A percentile compares a stretch with the other conserved stretches of the same genome.
Evolutionary conservation across 441 rosid species (phyloP).

Genomic region (Isatis lusitanica): DNA sequence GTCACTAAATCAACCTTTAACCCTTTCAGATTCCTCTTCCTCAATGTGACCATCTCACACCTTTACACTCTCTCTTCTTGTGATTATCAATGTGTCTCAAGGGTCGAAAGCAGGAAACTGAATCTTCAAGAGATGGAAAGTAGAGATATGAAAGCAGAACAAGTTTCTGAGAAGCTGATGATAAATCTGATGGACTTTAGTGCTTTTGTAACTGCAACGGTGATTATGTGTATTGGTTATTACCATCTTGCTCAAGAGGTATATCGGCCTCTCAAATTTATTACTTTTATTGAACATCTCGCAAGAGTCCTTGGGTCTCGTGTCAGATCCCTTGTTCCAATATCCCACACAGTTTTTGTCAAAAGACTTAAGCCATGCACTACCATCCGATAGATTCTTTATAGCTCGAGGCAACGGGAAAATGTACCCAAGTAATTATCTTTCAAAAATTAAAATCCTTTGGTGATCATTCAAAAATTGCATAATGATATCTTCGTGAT

Average conservation of each 20-base stretch:
- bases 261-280: too few species aligned
- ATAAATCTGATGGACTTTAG: slow-evolving; percentile 43
- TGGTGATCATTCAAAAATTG: too few species aligned
- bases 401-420: too few species aligned
- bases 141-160: not conserved
- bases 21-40: not conserved
- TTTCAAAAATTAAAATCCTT: too few species aligned
- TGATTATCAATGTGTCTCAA: not conserved
- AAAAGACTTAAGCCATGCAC: too few species aligned
- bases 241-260: slow-evolving; percentile 50
- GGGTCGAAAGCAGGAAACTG: slow-evolving; percentile 33
- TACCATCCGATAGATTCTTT: too few species aligned
- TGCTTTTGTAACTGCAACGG: slow-evolving; percentile 39
- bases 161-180: slow-evolving; percentile 5
- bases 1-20: slow-evolving; percentile 46
- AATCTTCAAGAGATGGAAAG: slow-evolving; percentile 30
- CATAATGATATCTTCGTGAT: too few species aligned
- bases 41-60: slow-evolving; percentile 43
- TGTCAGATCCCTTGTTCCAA: too few species aligned
- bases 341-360: too few species aligned
- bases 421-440: too few species aligned
- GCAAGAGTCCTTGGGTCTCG: too few species aligned
- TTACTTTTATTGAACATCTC: too few species aligned
- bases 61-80: not conserved
- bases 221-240: slow-evolving; percentile 56